Evolutionary conservation across 208 protist species (phyloP).

Genomic region (Kentomonas sorsogonicus): DNA sequence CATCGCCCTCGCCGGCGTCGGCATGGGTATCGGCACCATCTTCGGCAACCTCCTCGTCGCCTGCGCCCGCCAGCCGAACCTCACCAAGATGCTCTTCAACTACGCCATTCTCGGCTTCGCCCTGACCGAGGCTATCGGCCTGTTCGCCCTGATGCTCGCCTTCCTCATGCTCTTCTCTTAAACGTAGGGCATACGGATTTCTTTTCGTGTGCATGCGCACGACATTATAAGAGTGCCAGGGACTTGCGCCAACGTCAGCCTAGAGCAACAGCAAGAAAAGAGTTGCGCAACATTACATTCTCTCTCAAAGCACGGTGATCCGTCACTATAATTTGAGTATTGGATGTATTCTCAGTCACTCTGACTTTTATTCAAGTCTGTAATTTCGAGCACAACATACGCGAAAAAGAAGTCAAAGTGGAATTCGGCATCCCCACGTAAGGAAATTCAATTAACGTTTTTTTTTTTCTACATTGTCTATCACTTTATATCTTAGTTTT

Average conservation of each 20-base stretch:
- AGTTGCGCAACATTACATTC: neutral
- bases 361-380: slow-evolving; percentile 70
- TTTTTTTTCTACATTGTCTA: slow-evolving; percentile 15
- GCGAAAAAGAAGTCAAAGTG: slow-evolving; percentile 59
- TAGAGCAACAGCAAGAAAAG: slow-evolving; percentile 51
- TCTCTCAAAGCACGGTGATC: neutral
- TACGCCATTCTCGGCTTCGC: slow-evolving; percentile 81
- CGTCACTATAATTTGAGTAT: slow-evolving; percentile 45
- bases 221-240: slow-evolving; percentile 41
- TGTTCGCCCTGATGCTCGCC: slow-evolving; percentile 72
- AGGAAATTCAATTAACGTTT: slow-evolving; percentile 9
- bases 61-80: slow-evolving; percentile 73
- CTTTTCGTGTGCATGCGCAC: slow-evolving; percentile 60
- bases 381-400: slow-evolving; percentile 64
- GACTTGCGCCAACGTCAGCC: slow-evolving; percentile 47
- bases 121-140: slow-evolving; percentile 74
- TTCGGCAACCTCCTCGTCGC: slow-evolving; percentile 62
- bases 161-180: slow-evolving; percentile 85
- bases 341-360: slow-evolving; percentile 53
- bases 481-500: neutral
- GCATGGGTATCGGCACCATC: slow-evolving; percentile 57
- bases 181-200: slow-evolving; percentile 24
- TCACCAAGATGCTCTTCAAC: slow-evolving; percentile 76
- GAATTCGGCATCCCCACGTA: neutral
- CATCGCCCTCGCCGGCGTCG: slow-evolving; percentile 56